Base-by-base conservation (phyloP, 2,329 filamentous ascomycete species). In the Neoascochyta sp. region DNA sequence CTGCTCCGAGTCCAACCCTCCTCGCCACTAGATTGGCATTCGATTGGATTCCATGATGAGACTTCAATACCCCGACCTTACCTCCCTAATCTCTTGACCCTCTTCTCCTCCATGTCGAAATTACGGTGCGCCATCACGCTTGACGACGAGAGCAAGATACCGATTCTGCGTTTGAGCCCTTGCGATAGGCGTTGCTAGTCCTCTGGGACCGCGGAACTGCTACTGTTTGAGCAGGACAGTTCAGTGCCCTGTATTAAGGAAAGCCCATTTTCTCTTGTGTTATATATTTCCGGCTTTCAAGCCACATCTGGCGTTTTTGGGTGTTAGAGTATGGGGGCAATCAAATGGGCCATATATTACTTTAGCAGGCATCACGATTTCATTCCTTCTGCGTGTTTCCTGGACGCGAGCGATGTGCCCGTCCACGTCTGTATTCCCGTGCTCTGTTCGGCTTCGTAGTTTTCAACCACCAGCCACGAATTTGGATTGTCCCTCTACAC, bases 111-210 rank as follows among this genome's bases (percentile, higher is more conserved):
- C 50, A 36, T 43, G 30, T 27, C 32, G 36, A 32, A 39, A 24
- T 21, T 38, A 50, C 39, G 38, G 29, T 34, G 45, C 43, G 44
- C 41, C 36, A 41, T 43, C 23, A 57, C 39, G 51, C 40, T 45
- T 54, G 45, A 57, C 43, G 51, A 56, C 32, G 35, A 42, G 48
- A 54, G 45, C 36, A 52, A 48, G 45, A 48, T 38, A 34, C 26
- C 18, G 31, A 28, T 34, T 36, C 40, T 45, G 39, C 41, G 41
- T 45, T 43, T 43, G 31, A 50, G 37, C 32, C 30, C 23, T 22
- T 29, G 27, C 21, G 22, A 27, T 27, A 32, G 36, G 36, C 31
- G 30, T 36, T 39, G 36, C 30, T 29, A 29, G 37, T 30, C 29
- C 29, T 27, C 37, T 27, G 14, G 25, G 10, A 24, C 34, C 11